A percentile compares a stretch with the other conserved stretches of the same genome.
These are phyloP conservation scores for Dalbergia oliveri DNA, from an alignment of 306 rosid genomes.

Conservation along the genomic window DNA sequence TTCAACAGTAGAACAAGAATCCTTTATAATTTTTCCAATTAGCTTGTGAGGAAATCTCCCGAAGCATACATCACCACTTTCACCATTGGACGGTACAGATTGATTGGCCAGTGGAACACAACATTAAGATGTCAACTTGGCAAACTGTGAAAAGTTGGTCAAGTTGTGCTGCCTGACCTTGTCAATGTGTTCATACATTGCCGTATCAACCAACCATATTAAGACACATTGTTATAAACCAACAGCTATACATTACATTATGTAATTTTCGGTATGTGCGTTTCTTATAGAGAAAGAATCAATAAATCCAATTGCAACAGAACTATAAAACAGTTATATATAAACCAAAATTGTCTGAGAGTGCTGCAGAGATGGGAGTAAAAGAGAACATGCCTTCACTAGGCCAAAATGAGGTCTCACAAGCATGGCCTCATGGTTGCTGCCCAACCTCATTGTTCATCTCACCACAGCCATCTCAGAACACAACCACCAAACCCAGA, in stretches of 20 bases:
- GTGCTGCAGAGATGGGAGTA: conserved; percentile 12
- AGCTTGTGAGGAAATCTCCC: conserved; percentile 13
- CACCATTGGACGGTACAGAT: not conserved
- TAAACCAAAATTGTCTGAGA: conserved; percentile 40
- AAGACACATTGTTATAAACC: conserved; percentile 42
- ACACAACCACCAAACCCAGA: conserved; percentile 51
- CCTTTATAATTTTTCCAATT: not conserved
- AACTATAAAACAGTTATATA: conserved; percentile 17
- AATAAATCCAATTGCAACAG: conserved; percentile 28
- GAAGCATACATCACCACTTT: conserved; percentile 30
- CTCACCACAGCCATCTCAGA: conserved; percentile 51
- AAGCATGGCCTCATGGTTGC: conserved; percentile 68
- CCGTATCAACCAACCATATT: conserved; percentile 31
- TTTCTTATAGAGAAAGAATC: conserved; percentile 32
- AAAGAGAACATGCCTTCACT: conserved; percentile 60
- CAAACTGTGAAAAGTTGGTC: conserved; percentile 45
- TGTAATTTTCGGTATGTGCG: conserved; percentile 29
- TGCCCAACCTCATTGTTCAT: conserved; percentile 67
- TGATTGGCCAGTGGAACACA: conserved; percentile 39
- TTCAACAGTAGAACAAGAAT: conserved; percentile 32
- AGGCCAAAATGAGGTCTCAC: conserved; percentile 58
- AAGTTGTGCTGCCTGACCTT: conserved; percentile 47
- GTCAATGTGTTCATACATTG: conserved; percentile 47
- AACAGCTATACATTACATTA: not conserved
- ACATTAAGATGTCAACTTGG: conserved; percentile 42